Evolutionary conservation across 495 filamentous ascomycete genomes (phyloP).

Genomic region (Chaetomium cochliodes): DNA sequence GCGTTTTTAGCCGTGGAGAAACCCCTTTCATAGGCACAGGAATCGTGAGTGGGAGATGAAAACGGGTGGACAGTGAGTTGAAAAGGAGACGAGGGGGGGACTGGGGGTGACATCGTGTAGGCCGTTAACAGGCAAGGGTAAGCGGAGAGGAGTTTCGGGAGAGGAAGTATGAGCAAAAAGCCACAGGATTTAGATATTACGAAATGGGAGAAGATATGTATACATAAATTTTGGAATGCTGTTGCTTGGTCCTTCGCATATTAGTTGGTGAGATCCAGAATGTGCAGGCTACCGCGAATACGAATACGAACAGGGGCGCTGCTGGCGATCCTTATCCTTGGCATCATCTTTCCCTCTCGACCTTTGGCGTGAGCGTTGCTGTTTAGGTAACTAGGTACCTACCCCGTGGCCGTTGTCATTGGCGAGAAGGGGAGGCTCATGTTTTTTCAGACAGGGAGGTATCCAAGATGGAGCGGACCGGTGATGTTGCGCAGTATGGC

Average conservation of each 20-base stretch:
- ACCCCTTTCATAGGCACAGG: slow-evolving; percentile 39
- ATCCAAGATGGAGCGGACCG: too few relatives aligned
- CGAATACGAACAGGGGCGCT: neutral
- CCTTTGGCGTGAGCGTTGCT: too few relatives aligned
- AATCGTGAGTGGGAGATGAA: slow-evolving; percentile 11
- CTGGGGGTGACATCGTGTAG: too few relatives aligned
- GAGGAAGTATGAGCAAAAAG: neutral
- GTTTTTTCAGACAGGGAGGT: too few relatives aligned
- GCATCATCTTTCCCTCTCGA: too few relatives aligned
- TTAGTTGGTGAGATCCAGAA: neutral
- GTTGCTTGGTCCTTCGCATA: neutral
- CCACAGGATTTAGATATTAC: too few relatives aligned
- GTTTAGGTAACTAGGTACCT: too few relatives aligned
- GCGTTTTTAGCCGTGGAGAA: slow-evolving; percentile 51
- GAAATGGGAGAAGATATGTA: too few relatives aligned
- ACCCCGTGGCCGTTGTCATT: too few relatives aligned
- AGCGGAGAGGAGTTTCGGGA: neutral
- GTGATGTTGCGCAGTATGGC: too few relatives aligned
- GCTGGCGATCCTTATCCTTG: neutral
- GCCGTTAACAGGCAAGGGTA: too few relatives aligned
- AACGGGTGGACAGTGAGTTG: slow-evolving; percentile 38
- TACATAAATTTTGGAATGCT: neutral
- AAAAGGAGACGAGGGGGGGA: slow-evolving; percentile 15
- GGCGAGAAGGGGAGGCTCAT: too few relatives aligned
- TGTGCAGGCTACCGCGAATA: neutral